phyloP scores from a whole-genome alignment of 805 yeast species.

The Danielia oregonensis region DNA sequence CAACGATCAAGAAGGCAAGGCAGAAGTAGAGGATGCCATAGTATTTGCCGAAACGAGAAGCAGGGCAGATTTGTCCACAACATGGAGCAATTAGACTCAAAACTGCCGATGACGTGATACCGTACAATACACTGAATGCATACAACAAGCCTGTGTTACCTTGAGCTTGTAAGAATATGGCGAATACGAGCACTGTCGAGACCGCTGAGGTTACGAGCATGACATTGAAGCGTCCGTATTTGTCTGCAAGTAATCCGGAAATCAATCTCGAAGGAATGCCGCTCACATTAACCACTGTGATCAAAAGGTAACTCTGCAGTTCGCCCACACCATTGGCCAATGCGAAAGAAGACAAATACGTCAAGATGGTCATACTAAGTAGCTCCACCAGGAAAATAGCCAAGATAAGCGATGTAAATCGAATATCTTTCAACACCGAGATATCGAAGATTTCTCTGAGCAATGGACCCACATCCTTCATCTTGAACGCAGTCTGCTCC shows the following conservation, averaged over 20 bases:
- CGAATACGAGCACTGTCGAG: constrained; percentile 32
- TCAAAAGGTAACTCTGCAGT: constrained; percentile 41
- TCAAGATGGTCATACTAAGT: constrained; percentile 43
- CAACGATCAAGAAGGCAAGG: constrained; percentile 10
- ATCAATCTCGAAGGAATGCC: constrained; percentile 37
- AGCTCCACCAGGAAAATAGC: constrained; percentile 45
- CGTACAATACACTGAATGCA: constrained; percentile 5
- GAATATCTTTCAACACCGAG: constrained; percentile 39
- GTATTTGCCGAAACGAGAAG: constrained; percentile 5
- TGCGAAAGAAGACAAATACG: constrained; percentile 53
- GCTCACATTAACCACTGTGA: constrained; percentile 44
- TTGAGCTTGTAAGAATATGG: constrained; percentile 26
- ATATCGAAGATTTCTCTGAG: constrained; percentile 25
- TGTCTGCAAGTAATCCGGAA: constrained; percentile 30
- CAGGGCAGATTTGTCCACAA: constrained; percentile 8
- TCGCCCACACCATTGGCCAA: constrained; percentile 44
- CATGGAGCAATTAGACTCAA: constrained; percentile 7
- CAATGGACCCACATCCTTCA: no score
- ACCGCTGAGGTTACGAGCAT: constrained; percentile 30
- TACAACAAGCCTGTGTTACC: constrained; percentile 10
- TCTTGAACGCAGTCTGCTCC: no score
- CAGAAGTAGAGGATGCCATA: constrained; percentile 8
- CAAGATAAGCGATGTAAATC: constrained; percentile 39
- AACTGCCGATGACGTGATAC: constrained; percentile 5
- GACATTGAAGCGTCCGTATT: constrained; percentile 51